Evolutionary conservation across 2,329 filamentous ascomycete species (phyloP).

Genomic region (Colletotrichum brevisporum): DNA sequence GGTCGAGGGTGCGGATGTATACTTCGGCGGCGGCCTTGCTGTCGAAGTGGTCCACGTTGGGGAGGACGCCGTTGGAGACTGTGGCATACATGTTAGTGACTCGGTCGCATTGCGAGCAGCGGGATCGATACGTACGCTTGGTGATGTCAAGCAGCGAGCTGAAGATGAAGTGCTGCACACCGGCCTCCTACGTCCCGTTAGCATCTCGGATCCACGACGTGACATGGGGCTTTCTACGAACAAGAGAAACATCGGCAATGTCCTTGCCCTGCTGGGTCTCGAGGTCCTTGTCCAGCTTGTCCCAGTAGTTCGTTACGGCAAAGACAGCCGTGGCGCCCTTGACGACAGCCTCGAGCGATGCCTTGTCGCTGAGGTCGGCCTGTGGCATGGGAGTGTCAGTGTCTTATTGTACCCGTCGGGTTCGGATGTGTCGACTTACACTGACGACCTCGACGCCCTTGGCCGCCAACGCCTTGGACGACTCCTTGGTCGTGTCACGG

Average conservation of each 20-base stretch:
- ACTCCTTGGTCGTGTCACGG: conserved; percentile 59
- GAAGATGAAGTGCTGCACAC: conserved; percentile 61
- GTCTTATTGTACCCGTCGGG: neutral
- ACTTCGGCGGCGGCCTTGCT: conserved; percentile 68
- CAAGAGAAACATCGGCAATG: conserved; percentile 61
- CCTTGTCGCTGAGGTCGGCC: conserved; percentile 65
- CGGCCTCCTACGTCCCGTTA: conserved; percentile 46
- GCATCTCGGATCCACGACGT: conserved; percentile 17
- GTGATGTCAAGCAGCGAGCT: conserved; percentile 58
- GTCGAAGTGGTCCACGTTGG: conserved; percentile 67
- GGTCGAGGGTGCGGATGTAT: conserved; percentile 63
- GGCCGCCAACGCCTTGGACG: conserved; percentile 58
- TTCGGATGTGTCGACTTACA: conserved; percentile 47
- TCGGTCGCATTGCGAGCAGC: neutral
- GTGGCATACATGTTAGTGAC: conserved; percentile 17
- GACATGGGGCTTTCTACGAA: conserved; percentile 50
- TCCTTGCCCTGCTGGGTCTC: conserved; percentile 62
- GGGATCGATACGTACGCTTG: conserved; percentile 49
- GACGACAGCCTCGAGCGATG: conserved; percentile 60
- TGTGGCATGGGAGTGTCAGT: conserved; percentile 37
- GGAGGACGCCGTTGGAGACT: conserved; percentile 57
- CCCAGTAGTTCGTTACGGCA: conserved; percentile 67
- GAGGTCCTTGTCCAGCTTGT: conserved; percentile 55
- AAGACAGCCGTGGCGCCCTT: conserved; percentile 64
- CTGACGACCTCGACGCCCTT: conserved; percentile 65